phyloP scores from a whole-genome alignment of 106 monocot species.

The Alisma plantagoaquatica region DNA sequence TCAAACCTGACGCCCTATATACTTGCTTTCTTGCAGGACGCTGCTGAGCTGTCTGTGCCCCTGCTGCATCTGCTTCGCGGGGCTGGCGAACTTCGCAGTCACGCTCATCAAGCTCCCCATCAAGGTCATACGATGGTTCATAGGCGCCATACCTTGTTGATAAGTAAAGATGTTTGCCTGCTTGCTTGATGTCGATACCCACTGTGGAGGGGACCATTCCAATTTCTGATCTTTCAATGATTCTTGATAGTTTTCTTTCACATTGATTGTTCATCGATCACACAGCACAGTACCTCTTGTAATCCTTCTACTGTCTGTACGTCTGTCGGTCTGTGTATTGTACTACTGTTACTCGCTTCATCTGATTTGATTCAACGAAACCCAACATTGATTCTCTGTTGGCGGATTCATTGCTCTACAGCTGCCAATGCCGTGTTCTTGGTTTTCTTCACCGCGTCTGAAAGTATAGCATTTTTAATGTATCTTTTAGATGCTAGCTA shows the following conservation, averaged over 20 bases:
- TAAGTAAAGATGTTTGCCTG: too few relatives aligned
- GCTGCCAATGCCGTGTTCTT: too few relatives aligned
- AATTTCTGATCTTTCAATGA: not conserved
- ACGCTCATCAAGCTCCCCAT: slow-evolving; percentile 45
- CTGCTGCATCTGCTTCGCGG: too few relatives aligned
- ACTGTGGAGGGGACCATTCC: not conserved
- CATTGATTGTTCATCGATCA: not conserved
- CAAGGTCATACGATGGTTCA: slow-evolving; percentile 48
- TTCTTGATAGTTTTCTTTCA: not conserved
- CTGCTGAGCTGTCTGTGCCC: slow-evolving; percentile 55
- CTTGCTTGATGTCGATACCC: not conserved
- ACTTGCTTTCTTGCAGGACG: slow-evolving; percentile 51
- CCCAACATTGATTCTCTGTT: too few relatives aligned
- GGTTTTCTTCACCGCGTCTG: too few relatives aligned
- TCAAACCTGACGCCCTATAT: too few relatives aligned
- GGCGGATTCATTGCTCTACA: too few relatives aligned
- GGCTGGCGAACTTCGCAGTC: slow-evolving; percentile 48
- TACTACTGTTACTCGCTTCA: too few relatives aligned
- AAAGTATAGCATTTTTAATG: too few relatives aligned
- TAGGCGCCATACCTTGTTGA: slow-evolving; percentile 49
- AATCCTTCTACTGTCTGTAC: not conserved
- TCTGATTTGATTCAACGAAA: too few relatives aligned
- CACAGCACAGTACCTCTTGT: too few relatives aligned
- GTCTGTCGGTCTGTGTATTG: not conserved
- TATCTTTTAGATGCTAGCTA: too few relatives aligned